These are phyloP conservation scores for Tinospora cordifolia DNA, from an alignment of 164 flowering plant genomes.

Conservation along the genomic window DNA sequence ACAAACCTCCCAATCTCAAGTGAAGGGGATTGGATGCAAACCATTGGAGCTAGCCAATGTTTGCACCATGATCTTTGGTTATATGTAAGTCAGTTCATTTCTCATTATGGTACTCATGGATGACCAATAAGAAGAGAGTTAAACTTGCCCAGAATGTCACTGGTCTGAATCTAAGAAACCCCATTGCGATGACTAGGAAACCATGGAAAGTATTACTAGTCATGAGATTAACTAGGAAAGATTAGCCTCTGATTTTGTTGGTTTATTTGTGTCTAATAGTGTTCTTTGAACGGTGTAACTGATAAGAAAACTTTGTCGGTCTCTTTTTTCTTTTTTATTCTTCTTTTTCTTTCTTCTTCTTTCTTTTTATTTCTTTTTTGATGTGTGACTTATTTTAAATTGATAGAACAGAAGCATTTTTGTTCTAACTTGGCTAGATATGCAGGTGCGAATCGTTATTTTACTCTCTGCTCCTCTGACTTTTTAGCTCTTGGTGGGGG, in stretches of 20 bases:
- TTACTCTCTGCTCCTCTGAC: conserved; percentile 71
- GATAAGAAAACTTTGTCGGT: not conserved
- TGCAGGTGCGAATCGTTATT: conserved; percentile 89
- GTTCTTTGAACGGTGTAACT: not conserved
- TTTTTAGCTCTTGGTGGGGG: conserved; percentile 95
- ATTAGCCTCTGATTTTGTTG: not conserved
- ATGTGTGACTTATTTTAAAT: not conserved
- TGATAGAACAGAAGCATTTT: not conserved
- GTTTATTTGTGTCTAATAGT: not conserved
- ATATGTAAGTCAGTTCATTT: not conserved
- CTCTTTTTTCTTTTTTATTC: not conserved
- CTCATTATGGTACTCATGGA: not conserved
- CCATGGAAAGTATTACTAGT: not conserved
- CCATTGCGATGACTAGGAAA: not conserved
- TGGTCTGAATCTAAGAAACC: not conserved
- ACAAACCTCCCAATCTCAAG: no score
- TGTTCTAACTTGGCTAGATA: conserved; percentile 4
- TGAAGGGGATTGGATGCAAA: no score
- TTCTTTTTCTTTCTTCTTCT: no score
- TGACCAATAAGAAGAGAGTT: not conserved
- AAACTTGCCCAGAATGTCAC: not conserved
- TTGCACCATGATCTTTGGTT: not conserved
- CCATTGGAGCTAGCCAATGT: no score
- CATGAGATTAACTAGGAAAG: not conserved
- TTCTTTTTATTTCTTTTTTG: not conserved